Evolutionary conservation across 495 filamentous ascomycete species (phyloP).

Genomic region (Poronia punctata): DNA sequence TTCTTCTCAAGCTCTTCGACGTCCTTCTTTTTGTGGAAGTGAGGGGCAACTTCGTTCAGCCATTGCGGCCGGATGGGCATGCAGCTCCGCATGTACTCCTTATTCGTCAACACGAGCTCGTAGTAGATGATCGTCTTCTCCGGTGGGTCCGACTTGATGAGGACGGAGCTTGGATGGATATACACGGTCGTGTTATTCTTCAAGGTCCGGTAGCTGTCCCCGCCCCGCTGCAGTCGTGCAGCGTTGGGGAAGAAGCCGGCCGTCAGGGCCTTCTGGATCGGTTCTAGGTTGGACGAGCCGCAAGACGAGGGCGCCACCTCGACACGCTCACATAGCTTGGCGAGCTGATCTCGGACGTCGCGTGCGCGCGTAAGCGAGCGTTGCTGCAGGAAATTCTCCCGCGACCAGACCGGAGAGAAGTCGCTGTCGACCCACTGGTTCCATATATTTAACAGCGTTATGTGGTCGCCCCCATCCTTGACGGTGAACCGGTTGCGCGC

Average conservation of each 20-base stretch:
- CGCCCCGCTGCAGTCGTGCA: slow-evolving; percentile 73
- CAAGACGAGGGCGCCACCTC: slow-evolving; percentile 69
- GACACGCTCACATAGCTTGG: slow-evolving; percentile 85
- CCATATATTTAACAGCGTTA: slow-evolving; percentile 91
- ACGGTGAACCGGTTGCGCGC: slow-evolving; percentile 88
- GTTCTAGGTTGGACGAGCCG: slow-evolving; percentile 60
- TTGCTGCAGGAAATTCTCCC: slow-evolving; percentile 92
- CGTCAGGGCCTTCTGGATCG: slow-evolving; percentile 82
- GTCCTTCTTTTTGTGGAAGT: slow-evolving; percentile 93
- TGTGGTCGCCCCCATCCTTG: slow-evolving; percentile 87
- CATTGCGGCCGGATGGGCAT: slow-evolving; percentile 81
- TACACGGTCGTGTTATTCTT: slow-evolving; percentile 89
- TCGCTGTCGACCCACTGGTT: slow-evolving; percentile 95
- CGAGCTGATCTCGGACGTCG: slow-evolving; percentile 89
- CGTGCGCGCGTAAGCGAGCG: slow-evolving; percentile 77
- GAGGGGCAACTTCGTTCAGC: slow-evolving; percentile 87
- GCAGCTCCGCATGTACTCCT: slow-evolving; percentile 87
- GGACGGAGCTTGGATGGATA: slow-evolving; percentile 76
- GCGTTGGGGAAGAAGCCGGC: slow-evolving; percentile 95
- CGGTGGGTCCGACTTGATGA: slow-evolving; percentile 72
- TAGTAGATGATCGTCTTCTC: slow-evolving; percentile 83
- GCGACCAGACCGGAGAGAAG: slow-evolving; percentile 81
- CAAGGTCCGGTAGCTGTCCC: slow-evolving; percentile 88
- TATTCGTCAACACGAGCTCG: slow-evolving; percentile 85
- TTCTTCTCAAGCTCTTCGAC: slow-evolving; percentile 71